phyloP scores from a whole-genome alignment of 345 rosid species.

The Rhizophora mangle region DNA sequence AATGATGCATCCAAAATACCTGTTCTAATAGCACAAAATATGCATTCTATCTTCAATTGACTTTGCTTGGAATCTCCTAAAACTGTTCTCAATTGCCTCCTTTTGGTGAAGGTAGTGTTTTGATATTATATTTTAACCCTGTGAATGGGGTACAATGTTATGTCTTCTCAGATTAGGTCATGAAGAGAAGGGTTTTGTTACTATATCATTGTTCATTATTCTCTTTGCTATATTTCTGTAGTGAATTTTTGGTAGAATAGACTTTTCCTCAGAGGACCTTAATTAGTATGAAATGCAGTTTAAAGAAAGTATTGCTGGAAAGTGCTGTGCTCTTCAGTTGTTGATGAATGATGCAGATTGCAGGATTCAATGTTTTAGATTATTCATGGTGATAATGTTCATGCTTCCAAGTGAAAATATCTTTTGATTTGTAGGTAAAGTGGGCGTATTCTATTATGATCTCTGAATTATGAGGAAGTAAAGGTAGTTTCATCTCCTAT shows the following conservation, averaged over 20 bases:
- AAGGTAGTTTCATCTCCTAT: constrained; percentile 86
- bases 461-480: constrained; percentile 97
- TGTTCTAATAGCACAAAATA: too few species aligned
- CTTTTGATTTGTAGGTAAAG: constrained; percentile 99
- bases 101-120: too few species aligned
- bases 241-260: neutral
- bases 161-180: neutral
- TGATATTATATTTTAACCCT: neutral
- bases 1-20: too few species aligned
- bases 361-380: constrained; percentile 38
- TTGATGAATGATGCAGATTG: constrained; percentile 30
- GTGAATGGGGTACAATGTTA: neutral
- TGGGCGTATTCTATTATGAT: constrained; percentile 93
- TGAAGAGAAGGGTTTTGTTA: neutral
- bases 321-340: constrained; percentile 13
- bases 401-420: constrained; percentile 79
- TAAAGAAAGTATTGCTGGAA: constrained; percentile 15
- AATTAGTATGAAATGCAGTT: constrained; percentile 5
- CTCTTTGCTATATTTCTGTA: neutral
- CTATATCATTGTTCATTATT: neutral
- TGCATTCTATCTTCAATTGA: too few species aligned
- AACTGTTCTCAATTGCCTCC: too few species aligned
- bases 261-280: neutral
- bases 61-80: too few species aligned
- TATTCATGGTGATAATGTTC: constrained; percentile 59